Conservation (phyloP, 768 basidiomycete species). For the Podaxis sp. region DNA sequence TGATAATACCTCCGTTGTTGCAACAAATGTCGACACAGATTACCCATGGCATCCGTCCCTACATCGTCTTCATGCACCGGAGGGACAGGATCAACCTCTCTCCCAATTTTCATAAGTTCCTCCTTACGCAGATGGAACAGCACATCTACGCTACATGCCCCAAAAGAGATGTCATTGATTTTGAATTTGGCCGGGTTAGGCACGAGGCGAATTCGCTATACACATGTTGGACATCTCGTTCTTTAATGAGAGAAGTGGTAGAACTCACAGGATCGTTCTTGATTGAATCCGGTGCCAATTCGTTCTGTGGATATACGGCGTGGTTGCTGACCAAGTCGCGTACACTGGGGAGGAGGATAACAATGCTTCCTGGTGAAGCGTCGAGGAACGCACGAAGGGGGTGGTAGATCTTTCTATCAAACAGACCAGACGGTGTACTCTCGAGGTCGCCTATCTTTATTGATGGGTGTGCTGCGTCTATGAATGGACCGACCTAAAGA, state of each 20-base stretch:
- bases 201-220: conserved; percentile 72
- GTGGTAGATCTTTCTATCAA: conserved; percentile 60
- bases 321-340: conserved; percentile 80
- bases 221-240: background rate
- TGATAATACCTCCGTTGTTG: conserved; percentile 76
- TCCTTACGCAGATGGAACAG: conserved; percentile 89
- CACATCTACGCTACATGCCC: conserved; percentile 79
- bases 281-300: conserved; percentile 44
- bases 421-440: conserved; percentile 62
- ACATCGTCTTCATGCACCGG: conserved; percentile 39
- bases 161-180: conserved; percentile 83
- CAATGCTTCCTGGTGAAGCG: conserved; percentile 62
- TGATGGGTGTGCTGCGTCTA: conserved; percentile 73
- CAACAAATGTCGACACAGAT: conserved; percentile 75
- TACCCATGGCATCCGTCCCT: conserved; percentile 73
- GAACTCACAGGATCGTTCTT: conserved; percentile 51
- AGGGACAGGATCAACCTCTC: conserved; percentile 54
- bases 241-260: background rate
- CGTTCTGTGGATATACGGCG: conserved; percentile 82
- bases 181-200: conserved; percentile 87
- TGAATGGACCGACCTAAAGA: conserved; percentile 84
- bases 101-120: conserved; percentile 68
- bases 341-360: conserved; percentile 81
- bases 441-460: conserved; percentile 78
- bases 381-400: conserved; percentile 58